Conservation (phyloP, 192 early-diverging fungal genomes). For the Gonapodya sp. region DNA sequence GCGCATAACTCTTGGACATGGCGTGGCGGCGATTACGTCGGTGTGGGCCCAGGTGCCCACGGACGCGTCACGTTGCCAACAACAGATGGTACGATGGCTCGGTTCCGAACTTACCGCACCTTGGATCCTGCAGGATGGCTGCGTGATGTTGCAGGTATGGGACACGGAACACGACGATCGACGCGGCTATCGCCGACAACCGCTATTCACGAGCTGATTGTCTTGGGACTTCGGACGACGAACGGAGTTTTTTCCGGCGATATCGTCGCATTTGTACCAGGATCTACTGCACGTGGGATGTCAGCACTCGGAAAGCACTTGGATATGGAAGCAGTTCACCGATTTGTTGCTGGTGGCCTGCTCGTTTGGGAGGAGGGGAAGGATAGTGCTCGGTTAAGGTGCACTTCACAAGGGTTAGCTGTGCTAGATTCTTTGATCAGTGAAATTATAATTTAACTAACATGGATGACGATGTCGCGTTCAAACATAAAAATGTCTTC, state of each 20-base stretch:
- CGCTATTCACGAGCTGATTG: not conserved
- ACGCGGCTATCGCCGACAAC: not conserved
- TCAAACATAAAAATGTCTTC: too few species aligned
- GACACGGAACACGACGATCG: not conserved
- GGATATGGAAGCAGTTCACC: not conserved
- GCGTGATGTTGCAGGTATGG: not conserved
- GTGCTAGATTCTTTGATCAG: not conserved
- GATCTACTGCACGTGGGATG: not conserved
- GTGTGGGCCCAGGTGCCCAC: conserved; percentile 48
- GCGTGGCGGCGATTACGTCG: conserved; percentile 40
- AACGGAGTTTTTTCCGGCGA: not conserved
- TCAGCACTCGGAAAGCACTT: not conserved
- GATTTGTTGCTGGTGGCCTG: not conserved
- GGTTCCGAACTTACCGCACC: not conserved
- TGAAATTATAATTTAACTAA: not conserved
- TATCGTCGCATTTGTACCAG: not conserved
- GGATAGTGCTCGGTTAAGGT: not conserved
- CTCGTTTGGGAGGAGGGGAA: not conserved
- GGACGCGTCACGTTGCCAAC: conserved; percentile 22
- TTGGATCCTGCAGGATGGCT: not conserved
- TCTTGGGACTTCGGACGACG: not conserved
- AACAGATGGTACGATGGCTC: not conserved
- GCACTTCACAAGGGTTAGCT: not conserved
- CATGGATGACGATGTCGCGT: too few species aligned
- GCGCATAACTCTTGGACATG: conserved; percentile 42